Evolutionary conservation across 305 asterid species (phyloP).

Genomic region (Fraxinus sp.): DNA sequence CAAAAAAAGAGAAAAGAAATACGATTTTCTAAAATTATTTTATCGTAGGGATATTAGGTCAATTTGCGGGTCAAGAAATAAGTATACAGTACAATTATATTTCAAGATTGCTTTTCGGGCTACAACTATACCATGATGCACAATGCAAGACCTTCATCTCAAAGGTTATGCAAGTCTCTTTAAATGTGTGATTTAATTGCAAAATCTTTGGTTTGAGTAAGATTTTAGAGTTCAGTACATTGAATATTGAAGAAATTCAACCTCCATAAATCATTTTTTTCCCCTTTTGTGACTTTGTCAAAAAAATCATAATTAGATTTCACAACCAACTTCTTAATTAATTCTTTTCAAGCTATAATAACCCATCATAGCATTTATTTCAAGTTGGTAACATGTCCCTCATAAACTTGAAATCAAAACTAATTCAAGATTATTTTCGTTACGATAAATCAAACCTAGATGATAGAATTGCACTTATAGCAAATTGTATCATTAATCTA

Average conservation of each 20-base stretch:
- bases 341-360: background rate
- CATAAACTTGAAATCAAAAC: background rate
- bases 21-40: background rate
- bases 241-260: background rate
- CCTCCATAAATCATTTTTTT: background rate
- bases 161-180: background rate
- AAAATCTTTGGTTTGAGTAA: background rate
- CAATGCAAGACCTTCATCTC: background rate
- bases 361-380: slow-evolving; percentile 5
- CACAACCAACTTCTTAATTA: background rate
- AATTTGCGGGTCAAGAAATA: background rate
- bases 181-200: background rate
- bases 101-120: background rate
- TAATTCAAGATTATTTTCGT: background rate
- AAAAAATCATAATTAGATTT: background rate
- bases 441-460: background rate
- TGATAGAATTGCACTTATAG: background rate
- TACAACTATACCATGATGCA: background rate
- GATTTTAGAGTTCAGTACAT: background rate
- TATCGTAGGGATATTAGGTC: background rate
- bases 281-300: background rate
- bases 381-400: slow-evolving; percentile 4
- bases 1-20: background rate
- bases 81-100: background rate
- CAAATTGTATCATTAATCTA: background rate